Conservation (phyloP, 108 stramenopile species). For the Aurantiochytrium sp. region DNA sequence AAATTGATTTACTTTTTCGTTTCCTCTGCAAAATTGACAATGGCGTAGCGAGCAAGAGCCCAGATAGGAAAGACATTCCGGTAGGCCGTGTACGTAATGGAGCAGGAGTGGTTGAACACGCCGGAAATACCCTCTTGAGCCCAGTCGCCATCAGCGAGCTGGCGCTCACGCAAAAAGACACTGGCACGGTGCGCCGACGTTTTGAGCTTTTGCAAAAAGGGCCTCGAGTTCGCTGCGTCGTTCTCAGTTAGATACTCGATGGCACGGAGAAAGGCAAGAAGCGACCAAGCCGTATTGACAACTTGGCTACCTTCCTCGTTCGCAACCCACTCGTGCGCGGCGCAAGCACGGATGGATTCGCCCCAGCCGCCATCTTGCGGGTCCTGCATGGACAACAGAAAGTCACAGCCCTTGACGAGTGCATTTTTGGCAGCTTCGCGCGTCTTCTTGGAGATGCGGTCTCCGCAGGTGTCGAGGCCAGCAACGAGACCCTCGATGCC, state of each 20-base stretch:
- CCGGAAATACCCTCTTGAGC: conserved; percentile 96
- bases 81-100: conserved; percentile 98
- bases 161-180: conserved; percentile 66
- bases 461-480: conserved; percentile 20
- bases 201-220: conserved; percentile 48
- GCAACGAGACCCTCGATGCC: conserved; percentile 71
- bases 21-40: neutral
- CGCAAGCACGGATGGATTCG: conserved; percentile 81
- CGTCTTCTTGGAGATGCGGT: neutral
- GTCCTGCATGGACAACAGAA: conserved; percentile 66
- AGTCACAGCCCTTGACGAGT: conserved; percentile 57
- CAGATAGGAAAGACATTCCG: conserved; percentile 97
- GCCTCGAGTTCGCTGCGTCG: conserved; percentile 37
- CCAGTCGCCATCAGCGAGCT: conserved; percentile 90
- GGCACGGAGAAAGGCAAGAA: conserved; percentile 70
- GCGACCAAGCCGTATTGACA: conserved; percentile 94
- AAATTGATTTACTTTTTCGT: neutral
- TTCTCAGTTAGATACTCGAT: neutral
- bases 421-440: neutral
- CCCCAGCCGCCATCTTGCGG: conserved; percentile 94
- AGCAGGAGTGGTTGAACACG: conserved; percentile 94
- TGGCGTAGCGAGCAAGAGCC: conserved; percentile 79
- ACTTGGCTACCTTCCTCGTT: conserved; percentile 64
- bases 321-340: conserved; percentile 50
- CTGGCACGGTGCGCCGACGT: conserved; percentile 70